A percentile compares a stretch with the other conserved stretches of the same genome.
These are phyloP conservation scores for Erysiphe pulchra DNA, from an alignment of 2,329 filamentous ascomycete species.

Conservation along the genomic window DNA sequence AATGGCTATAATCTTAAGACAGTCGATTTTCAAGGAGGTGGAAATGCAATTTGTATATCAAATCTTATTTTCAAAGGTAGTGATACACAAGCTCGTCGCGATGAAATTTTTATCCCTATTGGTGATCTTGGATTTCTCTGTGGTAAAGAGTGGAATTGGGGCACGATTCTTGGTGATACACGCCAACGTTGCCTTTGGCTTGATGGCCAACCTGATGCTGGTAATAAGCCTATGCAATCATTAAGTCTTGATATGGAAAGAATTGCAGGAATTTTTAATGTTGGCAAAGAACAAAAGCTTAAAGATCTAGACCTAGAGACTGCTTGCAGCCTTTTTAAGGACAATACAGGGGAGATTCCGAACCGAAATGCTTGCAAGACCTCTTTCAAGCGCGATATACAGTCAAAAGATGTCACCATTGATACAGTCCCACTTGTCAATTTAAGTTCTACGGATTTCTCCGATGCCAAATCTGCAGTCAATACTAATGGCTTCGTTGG, in stretches of 20 bases:
- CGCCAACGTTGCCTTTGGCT: not conserved
- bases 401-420: not conserved
- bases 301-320: not conserved
- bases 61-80: not conserved
- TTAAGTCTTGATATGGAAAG: not conserved
- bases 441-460: not conserved
- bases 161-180: not conserved
- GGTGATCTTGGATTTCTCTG: not conserved
- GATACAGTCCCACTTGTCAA: not conserved
- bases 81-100: not conserved
- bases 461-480: not conserved
- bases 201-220: not conserved
- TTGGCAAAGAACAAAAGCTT: not conserved
- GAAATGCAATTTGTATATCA: not conserved
- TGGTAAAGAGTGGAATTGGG: not conserved
- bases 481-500: not conserved
- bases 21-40: not conserved
- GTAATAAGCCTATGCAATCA: not conserved
- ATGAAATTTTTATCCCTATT: not conserved
- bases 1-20: not conserved
- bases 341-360: not conserved
- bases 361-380: not conserved
- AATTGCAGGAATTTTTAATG: not conserved
- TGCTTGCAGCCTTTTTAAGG: not conserved
- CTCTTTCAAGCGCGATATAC: not conserved